Percentiles rank a stretch among this genome's conserved stretches.
Evolutionary conservation across 768 basidiomycete species (phyloP).

Genomic region (Collybiopsis confluens): DNA sequence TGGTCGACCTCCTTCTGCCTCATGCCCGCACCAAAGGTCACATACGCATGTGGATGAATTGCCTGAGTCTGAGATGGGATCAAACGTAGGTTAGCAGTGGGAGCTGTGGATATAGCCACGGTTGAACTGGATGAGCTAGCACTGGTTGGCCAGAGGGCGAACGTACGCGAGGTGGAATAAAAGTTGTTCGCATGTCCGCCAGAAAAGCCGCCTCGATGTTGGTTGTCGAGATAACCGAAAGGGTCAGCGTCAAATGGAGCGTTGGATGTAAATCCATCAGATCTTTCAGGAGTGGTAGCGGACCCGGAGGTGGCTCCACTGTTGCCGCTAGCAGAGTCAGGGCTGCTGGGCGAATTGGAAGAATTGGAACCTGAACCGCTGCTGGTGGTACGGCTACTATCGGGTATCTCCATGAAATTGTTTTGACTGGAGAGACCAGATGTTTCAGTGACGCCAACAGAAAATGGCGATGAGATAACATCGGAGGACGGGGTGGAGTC

Average conservation of each 20-base stretch:
- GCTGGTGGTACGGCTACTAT: neutral
- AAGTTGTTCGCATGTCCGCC: constrained; percentile 14
- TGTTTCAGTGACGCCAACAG: neutral
- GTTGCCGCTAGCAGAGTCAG: neutral
- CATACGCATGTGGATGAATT: constrained; percentile 67
- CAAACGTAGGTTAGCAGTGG: constrained; percentile 25
- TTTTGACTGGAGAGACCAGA: neutral
- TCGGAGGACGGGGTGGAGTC: no score
- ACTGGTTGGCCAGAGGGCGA: constrained; percentile 30
- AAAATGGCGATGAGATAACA: no score
- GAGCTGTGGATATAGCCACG: neutral
- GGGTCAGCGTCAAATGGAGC: constrained; percentile 38
- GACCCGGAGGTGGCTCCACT: neutral
- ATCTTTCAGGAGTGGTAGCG: no score
- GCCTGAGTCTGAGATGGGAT: constrained; percentile 51
- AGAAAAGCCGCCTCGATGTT: constrained; percentile 12
- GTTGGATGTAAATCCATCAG: neutral
- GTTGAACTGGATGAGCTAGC: constrained; percentile 11
- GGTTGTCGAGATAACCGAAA: constrained; percentile 54
- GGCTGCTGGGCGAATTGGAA: neutral
- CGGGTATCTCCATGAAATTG: no score
- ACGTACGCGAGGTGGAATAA: constrained; percentile 21
- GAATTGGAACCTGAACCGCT: neutral
- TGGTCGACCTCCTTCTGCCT: constrained; percentile 81
- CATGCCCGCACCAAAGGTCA: constrained; percentile 85